phyloP scores from a whole-genome alignment of 345 rosid species.

The Rhizophora apiculata region DNA sequence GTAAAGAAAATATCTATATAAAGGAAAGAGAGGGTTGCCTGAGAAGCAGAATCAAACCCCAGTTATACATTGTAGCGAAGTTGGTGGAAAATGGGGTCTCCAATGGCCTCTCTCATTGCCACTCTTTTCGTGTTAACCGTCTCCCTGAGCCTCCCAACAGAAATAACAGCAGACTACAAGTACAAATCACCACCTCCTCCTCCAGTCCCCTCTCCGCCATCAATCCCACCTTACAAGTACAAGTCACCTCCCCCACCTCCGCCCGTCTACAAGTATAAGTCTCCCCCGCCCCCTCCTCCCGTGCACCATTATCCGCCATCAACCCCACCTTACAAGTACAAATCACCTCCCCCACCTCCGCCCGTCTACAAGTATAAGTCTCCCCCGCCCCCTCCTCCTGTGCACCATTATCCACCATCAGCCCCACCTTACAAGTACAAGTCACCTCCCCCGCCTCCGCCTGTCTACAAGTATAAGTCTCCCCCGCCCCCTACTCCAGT shows the following conservation, averaged over 20 bases:
- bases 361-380: conserved; percentile 21
- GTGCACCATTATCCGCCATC: not conserved
- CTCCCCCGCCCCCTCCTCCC: conserved; percentile 32
- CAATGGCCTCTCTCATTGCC: conserved; percentile 47
- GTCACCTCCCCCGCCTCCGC: conserved; percentile 7
- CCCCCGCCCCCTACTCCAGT: conserved; percentile 14
- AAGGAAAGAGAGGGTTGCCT: conserved; percentile 25
- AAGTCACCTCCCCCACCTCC: conserved; percentile 24
- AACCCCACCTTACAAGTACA: conserved; percentile 10
- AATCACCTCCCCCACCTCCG: conserved; percentile 27
- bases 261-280: conserved; percentile 19
- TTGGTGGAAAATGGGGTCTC: conserved; percentile 38
- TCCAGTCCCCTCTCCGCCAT: conserved; percentile 1
- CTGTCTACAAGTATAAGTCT: not conserved
- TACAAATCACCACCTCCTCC: conserved; percentile 29
- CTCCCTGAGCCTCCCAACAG: conserved; percentile 42
- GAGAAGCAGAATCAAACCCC: conserved; percentile 35
- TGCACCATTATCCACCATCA: not conserved
- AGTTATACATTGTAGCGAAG: not conserved
- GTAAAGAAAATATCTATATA: conserved; percentile 52
- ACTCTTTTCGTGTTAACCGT: conserved; percentile 43
- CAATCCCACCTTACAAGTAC: conserved; percentile 5
- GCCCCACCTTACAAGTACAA: conserved; percentile 8
- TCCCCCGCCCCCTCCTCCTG: conserved; percentile 22
- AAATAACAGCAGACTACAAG: conserved; percentile 38